Percentiles rank a stretch among this genome's conserved stretches.
Conservation (phyloP, 805 yeast species). For the Wickerhamia fluorescens region DNA sequence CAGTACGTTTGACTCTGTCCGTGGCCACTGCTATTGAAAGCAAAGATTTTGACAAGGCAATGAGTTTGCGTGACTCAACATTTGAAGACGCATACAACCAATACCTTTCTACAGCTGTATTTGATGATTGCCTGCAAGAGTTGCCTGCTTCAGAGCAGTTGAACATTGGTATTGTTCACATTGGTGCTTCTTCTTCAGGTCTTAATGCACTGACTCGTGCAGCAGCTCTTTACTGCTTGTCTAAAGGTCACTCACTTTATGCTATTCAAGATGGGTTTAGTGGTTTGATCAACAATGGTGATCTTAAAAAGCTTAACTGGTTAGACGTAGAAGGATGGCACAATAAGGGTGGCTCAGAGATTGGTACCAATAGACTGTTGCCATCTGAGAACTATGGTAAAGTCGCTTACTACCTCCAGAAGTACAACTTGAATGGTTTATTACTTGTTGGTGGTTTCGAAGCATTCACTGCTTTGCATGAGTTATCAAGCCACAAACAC, state of each 20-base stretch:
- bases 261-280: conserved; percentile 72
- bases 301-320: conserved; percentile 57
- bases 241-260: conserved; percentile 65
- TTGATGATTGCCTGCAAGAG: conserved; percentile 27
- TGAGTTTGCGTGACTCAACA: conserved; percentile 63
- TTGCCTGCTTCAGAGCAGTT: conserved; percentile 48
- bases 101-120: conserved; percentile 46
- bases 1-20: conserved; percentile 61
- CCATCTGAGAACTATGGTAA: conserved; percentile 65
- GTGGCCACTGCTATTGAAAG: conserved; percentile 64
- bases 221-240: conserved; percentile 66
- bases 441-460: conserved; percentile 78
- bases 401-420: conserved; percentile 66
- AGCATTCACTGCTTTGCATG: conserved; percentile 64
- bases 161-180: conserved; percentile 63
- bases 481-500: conserved; percentile 52
- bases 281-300: conserved; percentile 60
- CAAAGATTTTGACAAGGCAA: conserved; percentile 64
- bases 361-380: conserved; percentile 71
- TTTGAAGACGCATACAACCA: conserved; percentile 59
- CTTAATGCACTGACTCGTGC: conserved; percentile 74
- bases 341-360: conserved; percentile 69
- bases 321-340: conserved; percentile 68
- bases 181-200: conserved; percentile 79
- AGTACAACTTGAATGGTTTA: conserved; percentile 62